phyloP scores from a whole-genome alignment of 1,284 basidiomycete species.

The Austroboletus olivaceoglutinosus region DNA sequence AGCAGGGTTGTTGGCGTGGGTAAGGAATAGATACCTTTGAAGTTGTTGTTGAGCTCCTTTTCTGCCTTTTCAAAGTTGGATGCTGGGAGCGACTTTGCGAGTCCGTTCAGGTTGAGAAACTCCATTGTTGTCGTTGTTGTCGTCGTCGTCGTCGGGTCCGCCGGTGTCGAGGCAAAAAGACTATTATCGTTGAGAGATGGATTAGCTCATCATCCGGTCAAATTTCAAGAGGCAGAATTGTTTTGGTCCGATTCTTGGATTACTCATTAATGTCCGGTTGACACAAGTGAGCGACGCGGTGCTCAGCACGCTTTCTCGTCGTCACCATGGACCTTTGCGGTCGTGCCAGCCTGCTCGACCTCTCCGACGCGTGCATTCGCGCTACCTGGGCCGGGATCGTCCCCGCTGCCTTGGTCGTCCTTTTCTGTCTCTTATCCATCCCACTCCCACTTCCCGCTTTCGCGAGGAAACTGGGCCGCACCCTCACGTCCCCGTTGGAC shows the following conservation, averaged over 20 bases:
- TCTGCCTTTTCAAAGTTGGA: constrained; percentile 65
- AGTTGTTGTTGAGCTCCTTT: constrained; percentile 74
- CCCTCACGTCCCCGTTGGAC: constrained; percentile 31
- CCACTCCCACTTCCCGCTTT: constrained; percentile 31
- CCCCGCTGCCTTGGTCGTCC: constrained; percentile 49
- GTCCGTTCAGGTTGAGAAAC: constrained; percentile 72
- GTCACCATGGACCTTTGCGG: constrained; percentile 29
- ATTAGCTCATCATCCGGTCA: constrained; percentile 5
- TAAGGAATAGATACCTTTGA: constrained; percentile 53
- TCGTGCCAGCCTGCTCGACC: constrained; percentile 40
- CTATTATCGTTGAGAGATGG: background rate
- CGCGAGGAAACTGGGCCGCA: constrained; percentile 12
- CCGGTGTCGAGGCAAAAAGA: background rate
- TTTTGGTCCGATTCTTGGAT: background rate
- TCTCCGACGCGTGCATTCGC: constrained; percentile 52
- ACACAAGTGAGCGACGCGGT: background rate
- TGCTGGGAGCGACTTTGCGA: constrained; percentile 67
- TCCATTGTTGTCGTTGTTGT: constrained; percentile 42
- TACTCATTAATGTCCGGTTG: background rate
- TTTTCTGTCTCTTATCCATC: constrained; percentile 43
- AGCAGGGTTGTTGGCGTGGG: constrained; percentile 5
- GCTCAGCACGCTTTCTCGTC: no score
- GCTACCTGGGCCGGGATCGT: constrained; percentile 53
- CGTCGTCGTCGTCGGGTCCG: constrained; percentile 8
- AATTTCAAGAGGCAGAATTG: background rate